Evolutionary conservation across 305 asterid genomes (phyloP).

Genomic region (Salvia sclarea): DNA sequence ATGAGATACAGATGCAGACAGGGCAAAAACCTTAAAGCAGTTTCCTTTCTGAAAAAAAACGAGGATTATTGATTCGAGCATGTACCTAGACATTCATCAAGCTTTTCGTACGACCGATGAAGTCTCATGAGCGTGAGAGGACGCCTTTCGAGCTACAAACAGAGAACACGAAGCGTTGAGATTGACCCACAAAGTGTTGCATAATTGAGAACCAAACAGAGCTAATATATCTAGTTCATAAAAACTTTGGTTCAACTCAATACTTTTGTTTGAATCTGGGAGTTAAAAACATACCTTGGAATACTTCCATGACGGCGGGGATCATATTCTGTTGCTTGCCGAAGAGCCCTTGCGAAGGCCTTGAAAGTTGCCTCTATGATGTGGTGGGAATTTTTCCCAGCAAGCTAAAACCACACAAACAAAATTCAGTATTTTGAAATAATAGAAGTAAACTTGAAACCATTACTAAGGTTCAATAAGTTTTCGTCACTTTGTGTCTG

Average conservation of each 20-base stretch:
- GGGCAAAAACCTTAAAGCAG: conserved; percentile 22
- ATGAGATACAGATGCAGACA: conserved; percentile 6
- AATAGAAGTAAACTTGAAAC: neutral
- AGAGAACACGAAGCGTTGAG: conserved; percentile 14
- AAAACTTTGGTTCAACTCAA: neutral
- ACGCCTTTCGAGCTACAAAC: conserved; percentile 81
- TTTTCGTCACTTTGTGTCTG: neutral
- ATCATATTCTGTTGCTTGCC: conserved; percentile 89
- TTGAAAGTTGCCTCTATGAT: conserved; percentile 97
- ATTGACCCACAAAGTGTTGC: neutral
- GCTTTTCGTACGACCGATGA: conserved; percentile 5
- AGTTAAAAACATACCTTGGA: conserved; percentile 55
- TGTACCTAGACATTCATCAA: conserved; percentile 12
- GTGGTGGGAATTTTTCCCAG: conserved; percentile 93
- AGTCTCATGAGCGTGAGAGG: conserved; percentile 56
- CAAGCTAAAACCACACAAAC: conserved; percentile 53
- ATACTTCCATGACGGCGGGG: conserved; percentile 79
- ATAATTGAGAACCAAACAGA: neutral
- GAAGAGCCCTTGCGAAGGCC: conserved; percentile 97
- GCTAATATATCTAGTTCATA: neutral
- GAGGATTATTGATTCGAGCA: neutral
- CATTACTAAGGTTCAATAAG: neutral
- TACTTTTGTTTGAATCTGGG: neutral
- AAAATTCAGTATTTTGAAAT: conserved; percentile 27
- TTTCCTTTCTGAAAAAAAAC: conserved; percentile 15